Evolutionary conservation across 2,329 filamentous ascomycete genomes (phyloP).

Genomic region (Diaporthe destruens): DNA sequence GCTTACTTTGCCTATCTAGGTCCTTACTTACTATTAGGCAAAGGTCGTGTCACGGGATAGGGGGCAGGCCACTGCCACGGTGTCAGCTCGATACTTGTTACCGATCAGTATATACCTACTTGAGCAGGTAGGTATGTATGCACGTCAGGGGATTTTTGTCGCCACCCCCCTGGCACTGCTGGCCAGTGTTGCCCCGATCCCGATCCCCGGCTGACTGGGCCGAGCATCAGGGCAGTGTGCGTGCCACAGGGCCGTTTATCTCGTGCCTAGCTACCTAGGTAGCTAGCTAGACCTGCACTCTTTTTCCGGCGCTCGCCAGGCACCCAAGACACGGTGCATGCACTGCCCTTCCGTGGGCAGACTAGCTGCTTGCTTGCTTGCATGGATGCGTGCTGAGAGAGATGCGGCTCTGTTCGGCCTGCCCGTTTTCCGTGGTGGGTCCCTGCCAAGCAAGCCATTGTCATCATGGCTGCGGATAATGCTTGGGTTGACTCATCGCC

Average conservation of each 20-base stretch:
- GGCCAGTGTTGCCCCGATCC: neutral
- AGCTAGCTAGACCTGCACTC: neutral
- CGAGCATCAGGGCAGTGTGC: neutral
- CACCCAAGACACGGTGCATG: constrained; percentile 7
- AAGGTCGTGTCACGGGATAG: too few species aligned
- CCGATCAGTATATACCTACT: too few species aligned
- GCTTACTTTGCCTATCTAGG: too few species aligned
- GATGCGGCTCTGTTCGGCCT: constrained; percentile 28
- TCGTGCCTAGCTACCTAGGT: too few species aligned
- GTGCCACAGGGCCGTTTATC: neutral
- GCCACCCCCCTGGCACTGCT: neutral
- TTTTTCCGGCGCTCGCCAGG: neutral
- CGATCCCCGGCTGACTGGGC: neutral
- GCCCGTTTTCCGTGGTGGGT: neutral
- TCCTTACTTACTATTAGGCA: too few species aligned
- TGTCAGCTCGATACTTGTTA: neutral
- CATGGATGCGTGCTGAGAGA: too few species aligned
- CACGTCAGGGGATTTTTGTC: neutral
- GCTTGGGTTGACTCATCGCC: constrained; percentile 8
- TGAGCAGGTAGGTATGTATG: neutral
- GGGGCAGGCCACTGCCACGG: too few species aligned
- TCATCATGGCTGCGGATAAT: neutral
- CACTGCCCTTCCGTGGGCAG: neutral
- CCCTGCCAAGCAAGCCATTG: neutral
- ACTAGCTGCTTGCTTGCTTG: neutral